These are phyloP conservation scores for Coniferiporia sulphurascens DNA, from an alignment of 1,284 basidiomycete species.

Conservation along the genomic window DNA sequence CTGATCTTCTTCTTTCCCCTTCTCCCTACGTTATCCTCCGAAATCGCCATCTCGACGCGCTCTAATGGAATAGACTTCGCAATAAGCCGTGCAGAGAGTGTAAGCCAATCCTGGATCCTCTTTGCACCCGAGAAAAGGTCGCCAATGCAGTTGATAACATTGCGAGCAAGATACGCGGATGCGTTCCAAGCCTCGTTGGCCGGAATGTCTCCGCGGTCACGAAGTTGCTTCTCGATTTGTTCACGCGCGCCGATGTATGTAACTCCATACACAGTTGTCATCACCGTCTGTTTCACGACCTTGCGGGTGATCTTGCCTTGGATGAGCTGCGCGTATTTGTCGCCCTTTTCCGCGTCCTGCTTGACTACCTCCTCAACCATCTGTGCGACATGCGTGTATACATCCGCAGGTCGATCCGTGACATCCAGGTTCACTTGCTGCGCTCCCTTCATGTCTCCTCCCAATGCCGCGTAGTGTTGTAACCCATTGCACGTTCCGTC, in stretches of 20 bases:
- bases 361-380: constrained; percentile 66
- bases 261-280: constrained; percentile 99
- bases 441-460: constrained; percentile 88
- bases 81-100: constrained; percentile 74
- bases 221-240: constrained; percentile 90
- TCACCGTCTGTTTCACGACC: constrained; percentile 98
- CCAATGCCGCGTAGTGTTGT: constrained; percentile 97
- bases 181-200: constrained; percentile 70
- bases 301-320: constrained; percentile 85
- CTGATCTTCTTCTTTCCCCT: constrained; percentile 16
- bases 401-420: constrained; percentile 88
- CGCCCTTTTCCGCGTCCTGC: constrained; percentile 45
- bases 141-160: constrained; percentile 80
- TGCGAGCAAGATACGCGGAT: constrained; percentile 81
- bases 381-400: constrained; percentile 91
- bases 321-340: constrained; percentile 60
- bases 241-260: constrained; percentile 94
- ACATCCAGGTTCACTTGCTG: constrained; percentile 89
- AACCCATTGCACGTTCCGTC: constrained; percentile 99
- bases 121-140: constrained; percentile 92
- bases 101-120: constrained; percentile 91
- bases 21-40: constrained; percentile 20
- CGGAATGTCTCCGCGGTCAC: constrained; percentile 71
- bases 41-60: constrained; percentile 54
- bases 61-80: constrained; percentile 82